Percentiles rank a stretch among this genome's conserved stretches.
phyloP scores from a whole-genome alignment of 116 monocot species.

The Papilionanthe hybrid region DNA sequence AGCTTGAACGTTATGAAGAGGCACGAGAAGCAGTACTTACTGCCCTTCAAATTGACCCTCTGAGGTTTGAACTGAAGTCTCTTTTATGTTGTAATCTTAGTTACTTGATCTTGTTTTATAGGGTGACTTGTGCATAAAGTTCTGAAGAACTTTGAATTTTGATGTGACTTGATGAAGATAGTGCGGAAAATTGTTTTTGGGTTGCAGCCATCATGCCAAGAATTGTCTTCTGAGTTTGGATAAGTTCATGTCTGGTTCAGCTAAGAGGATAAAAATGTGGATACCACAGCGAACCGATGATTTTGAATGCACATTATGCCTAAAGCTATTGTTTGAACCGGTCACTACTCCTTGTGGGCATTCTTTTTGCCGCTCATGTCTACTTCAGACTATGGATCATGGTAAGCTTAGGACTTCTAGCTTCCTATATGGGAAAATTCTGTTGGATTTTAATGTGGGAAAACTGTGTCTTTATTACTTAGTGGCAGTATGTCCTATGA shows the following conservation, averaged over 20 bases:
- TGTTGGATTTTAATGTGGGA: neutral
- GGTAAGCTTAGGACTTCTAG: conserved; percentile 32
- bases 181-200: conserved; percentile 4
- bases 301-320: conserved; percentile 89
- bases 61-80: conserved; percentile 37
- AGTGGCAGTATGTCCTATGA: neutral
- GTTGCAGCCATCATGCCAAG: conserved; percentile 54
- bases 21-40: conserved; percentile 71
- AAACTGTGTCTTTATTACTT: neutral
- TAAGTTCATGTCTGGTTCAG: conserved; percentile 28
- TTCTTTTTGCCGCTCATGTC: conserved; percentile 88
- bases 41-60: conserved; percentile 86
- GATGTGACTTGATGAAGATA: conserved; percentile 9
- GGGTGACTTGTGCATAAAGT: neutral
- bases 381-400: conserved; percentile 95
- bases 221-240: conserved; percentile 49
- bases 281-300: conserved; percentile 63
- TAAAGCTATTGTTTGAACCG: conserved; percentile 87
- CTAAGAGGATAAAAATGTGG: conserved; percentile 24
- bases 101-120: conserved; percentile 6
- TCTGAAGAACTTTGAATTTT: neutral
- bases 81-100: neutral
- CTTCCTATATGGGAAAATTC: neutral
- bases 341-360: conserved; percentile 99
- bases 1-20: conserved; percentile 90